Evolutionary conservation across 257 asterid species (phyloP).

Genomic region (Lycium barbarum): DNA sequence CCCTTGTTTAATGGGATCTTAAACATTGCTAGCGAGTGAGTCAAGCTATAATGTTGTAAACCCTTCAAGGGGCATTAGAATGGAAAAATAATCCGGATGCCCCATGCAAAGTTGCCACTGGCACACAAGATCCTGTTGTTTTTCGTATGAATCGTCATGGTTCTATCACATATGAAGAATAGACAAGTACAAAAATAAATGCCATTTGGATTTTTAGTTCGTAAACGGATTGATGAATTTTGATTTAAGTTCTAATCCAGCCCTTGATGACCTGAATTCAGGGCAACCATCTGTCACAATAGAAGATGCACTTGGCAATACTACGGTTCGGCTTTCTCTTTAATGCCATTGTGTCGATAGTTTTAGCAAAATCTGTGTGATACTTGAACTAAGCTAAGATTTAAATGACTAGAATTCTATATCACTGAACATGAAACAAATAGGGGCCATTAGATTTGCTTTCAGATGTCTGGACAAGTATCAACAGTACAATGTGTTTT

Average conservation of each 20-base stretch:
- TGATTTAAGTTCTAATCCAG: not conserved
- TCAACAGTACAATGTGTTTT: conserved; percentile 29
- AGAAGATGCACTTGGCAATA: conserved; percentile 32
- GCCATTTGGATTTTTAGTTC: not conserved
- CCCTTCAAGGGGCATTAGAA: not conserved
- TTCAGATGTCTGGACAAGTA: conserved; percentile 24
- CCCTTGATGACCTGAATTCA: not conserved
- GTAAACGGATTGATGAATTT: not conserved
- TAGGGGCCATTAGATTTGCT: conserved; percentile 34
- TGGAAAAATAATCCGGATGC: not conserved
- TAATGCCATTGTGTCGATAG: conserved; percentile 32
- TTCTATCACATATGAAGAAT: not conserved
- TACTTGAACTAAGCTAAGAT: conserved; percentile 17
- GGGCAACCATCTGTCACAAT: conserved; percentile 16
- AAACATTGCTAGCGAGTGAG: not conserved
- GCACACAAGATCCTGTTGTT: not conserved
- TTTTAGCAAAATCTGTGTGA: conserved; percentile 36
- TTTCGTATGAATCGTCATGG: not conserved
- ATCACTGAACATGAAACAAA: conserved; percentile 35
- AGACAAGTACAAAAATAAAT: not conserved
- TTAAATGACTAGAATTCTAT: conserved; percentile 34
- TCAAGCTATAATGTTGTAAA: not conserved
- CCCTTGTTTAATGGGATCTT: conserved; percentile 11
- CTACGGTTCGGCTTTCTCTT: conserved; percentile 33
- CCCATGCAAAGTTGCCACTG: not conserved